These are phyloP conservation scores for Fusarium anthophilum DNA, from an alignment of 2,329 filamentous ascomycete species.

Conservation along the genomic window DNA sequence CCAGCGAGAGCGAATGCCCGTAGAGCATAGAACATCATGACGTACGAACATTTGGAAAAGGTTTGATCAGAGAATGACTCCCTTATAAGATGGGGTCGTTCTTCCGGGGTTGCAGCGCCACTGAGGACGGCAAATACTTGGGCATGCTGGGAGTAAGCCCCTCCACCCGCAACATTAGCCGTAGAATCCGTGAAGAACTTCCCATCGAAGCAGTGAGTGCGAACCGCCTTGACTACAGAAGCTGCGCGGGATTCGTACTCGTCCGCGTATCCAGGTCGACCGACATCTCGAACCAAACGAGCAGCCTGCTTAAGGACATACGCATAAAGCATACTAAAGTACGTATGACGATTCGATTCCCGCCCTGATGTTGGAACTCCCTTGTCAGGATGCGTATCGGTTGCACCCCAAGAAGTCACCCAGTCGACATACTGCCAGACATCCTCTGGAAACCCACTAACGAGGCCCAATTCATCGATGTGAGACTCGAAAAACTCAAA, in stretches of 20 bases:
- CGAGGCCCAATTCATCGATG: not conserved
- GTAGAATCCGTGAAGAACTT: not conserved
- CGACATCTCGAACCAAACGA: not conserved
- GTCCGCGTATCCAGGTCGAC: not conserved
- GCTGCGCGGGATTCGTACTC: not conserved
- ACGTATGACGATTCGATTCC: not conserved
- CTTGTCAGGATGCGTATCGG: not conserved
- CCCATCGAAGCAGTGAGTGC: not conserved
- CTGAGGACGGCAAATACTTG: not conserved
- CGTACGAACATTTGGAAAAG: not conserved
- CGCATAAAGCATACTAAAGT: not conserved
- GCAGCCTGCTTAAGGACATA: not conserved
- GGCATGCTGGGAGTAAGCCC: not conserved
- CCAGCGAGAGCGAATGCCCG: not conserved
- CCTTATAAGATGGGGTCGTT: rapidly evolving
- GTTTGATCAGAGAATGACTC: rapidly evolving
- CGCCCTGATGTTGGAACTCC: not conserved
- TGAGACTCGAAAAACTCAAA: not conserved
- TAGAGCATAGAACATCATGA: not conserved
- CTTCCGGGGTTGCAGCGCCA: not conserved
- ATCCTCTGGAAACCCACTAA: not conserved
- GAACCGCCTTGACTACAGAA: not conserved
- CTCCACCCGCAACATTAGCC: not conserved
- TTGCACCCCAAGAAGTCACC: not conserved
- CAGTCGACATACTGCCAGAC: not conserved